Base-by-base conservation (phyloP, 768 basidiomycete genomes). In the Gymnopilus junonius region DNA sequence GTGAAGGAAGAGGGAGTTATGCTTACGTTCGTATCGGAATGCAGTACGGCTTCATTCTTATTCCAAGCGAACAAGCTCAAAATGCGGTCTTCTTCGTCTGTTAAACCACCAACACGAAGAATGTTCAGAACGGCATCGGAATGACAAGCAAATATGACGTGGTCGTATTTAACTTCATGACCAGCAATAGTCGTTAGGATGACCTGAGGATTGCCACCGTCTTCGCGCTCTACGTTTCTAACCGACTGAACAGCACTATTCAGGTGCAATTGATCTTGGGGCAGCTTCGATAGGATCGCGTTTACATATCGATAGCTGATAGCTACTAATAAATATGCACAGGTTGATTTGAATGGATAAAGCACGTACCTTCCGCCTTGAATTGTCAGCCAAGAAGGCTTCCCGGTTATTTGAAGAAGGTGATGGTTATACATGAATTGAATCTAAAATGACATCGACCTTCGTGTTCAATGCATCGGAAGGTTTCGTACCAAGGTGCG, bases 371-470 rank as follows among this genome's bases (percentile, higher is more conserved):
- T 89, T 69, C 92, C 90, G 11, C 89, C 89, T 60, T 83, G 74
- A 34, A 93, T 81, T 0, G 91, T 92, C 23, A 91, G 74, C 91
- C 91, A 93, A 3, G 83, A 80, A 0, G 90, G 90, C 65, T 87
- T 91, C 0, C 85, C 89, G 0, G 80, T 85, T 17, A 93, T 75
- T 75, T 92, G 91, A 0, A 92, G 80, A 0, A 93, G 79, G 70
- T 89, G 86, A 66, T 92, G 90, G 69, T 92, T 92, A 71, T 85
- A 82, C 83, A 92, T 77, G 71, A 91, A 92, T 65, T 86, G 85
- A 45, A 92, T 80, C 85, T 87, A 56, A 4, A 35, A 8, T 8
- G 3, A n/a, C 21, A 15, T 32, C 40, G 31, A 27, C 21, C 32
- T 32, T 45, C 21, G 7, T 5, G 32, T 46, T 43, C 32, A 15